Evolutionary conservation across 257 asterid species (phyloP).

Genomic region (Forsythia viridissima): DNA sequence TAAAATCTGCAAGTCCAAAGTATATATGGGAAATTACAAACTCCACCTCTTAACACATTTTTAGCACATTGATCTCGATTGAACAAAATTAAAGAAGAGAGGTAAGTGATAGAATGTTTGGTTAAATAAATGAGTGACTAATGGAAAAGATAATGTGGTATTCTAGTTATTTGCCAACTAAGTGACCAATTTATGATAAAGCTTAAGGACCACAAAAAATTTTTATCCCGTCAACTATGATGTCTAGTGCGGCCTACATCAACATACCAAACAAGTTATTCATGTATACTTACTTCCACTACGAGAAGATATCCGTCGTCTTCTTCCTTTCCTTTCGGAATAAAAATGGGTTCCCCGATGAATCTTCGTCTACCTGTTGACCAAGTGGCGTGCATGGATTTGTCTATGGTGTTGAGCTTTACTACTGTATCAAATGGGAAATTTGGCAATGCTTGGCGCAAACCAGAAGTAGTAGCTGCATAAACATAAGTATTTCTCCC

Average conservation of each 20-base stretch:
- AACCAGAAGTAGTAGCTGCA: conserved; percentile 87
- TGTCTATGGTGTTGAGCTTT: conserved; percentile 54
- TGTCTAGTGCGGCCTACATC: too few species aligned
- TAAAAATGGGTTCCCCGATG: conserved; percentile 87
- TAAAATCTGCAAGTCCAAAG: not conserved
- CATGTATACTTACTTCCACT: conserved; percentile 65
- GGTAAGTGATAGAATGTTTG: too few species aligned
- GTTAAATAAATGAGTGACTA: too few species aligned
- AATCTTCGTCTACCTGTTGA: conserved; percentile 68
- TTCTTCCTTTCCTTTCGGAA: conserved; percentile 52
- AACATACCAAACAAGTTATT: too few species aligned
- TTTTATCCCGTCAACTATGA: too few species aligned
- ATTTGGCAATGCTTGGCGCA: conserved; percentile 76
- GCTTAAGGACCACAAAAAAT: too few species aligned
- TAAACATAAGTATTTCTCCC: conserved; percentile 50
- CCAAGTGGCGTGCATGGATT: conserved; percentile 55
- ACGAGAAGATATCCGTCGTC: conserved; percentile 92
- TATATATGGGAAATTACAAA: not conserved
- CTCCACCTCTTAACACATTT: not conserved
- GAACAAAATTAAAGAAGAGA: too few species aligned
- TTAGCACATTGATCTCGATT: too few species aligned
- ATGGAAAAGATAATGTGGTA: too few species aligned
- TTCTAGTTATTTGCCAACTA: too few species aligned
- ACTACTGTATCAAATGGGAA: conserved; percentile 93
- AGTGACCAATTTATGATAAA: too few species aligned